Conservation (phyloP, 139 green algal genomes). For the Chlorella sp. region DNA sequence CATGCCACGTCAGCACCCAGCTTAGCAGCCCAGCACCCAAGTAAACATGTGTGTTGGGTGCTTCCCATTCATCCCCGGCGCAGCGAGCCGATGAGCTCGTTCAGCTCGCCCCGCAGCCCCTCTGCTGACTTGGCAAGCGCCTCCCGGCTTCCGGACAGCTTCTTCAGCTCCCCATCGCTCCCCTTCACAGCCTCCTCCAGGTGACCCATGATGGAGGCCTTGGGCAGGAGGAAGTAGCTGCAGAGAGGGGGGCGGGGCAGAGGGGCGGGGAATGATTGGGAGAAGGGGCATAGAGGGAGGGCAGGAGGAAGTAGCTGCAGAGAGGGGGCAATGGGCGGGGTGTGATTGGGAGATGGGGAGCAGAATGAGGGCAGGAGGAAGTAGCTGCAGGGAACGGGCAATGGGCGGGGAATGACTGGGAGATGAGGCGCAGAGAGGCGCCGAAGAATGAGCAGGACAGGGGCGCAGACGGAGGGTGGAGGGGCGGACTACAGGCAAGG, state of each 20-base stretch:
- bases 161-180: slow-evolving; percentile 40
- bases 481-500: too few species aligned
- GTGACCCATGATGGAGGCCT: slow-evolving; percentile 30
- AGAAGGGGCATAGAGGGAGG: not conserved
- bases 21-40: too few species aligned
- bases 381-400: not conserved
- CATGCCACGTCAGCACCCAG: not conserved
- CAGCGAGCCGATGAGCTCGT: slow-evolving; percentile 30
- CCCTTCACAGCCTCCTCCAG: slow-evolving; percentile 36
- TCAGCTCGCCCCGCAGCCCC: slow-evolving; percentile 37
- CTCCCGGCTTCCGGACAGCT: slow-evolving; percentile 1
- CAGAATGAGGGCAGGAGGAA: not conserved
- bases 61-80: not conserved
- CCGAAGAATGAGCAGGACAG: too few species aligned
- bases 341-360: too few species aligned
- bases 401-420: too few species aligned
- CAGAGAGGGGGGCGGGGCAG: not conserved
- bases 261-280: not conserved
- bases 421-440: too few species aligned
- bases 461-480: too few species aligned
- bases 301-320: too few species aligned
- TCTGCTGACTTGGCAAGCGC: slow-evolving; percentile 15
- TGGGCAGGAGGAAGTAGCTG: slow-evolving; percentile 53
- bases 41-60: not conserved
- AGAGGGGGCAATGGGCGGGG: not conserved